Evolutionary conservation across 2,329 filamentous ascomycete species (phyloP).

Genomic region (Alternaria brassicae): DNA sequence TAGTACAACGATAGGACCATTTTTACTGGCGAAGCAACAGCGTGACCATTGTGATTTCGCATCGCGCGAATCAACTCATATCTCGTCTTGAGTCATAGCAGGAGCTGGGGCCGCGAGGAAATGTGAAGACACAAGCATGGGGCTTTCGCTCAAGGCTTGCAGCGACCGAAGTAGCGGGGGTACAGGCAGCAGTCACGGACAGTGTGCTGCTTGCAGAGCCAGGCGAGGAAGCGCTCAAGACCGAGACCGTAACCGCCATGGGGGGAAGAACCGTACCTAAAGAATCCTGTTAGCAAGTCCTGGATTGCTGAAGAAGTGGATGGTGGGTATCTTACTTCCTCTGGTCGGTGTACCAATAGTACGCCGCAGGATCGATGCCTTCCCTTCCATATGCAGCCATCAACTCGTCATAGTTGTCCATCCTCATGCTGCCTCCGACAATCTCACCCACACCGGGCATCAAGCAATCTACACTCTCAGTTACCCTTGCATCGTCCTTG

Average conservation of each 20-base stretch:
- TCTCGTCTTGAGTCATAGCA: slow-evolving; percentile 3
- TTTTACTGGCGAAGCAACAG: not conserved
- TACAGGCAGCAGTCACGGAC: slow-evolving; percentile 76
- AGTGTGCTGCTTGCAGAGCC: slow-evolving; percentile 71
- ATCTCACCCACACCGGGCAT: slow-evolving; percentile 98
- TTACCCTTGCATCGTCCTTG: slow-evolving; percentile 77
- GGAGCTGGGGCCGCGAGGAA: no score
- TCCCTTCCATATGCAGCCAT: slow-evolving; percentile 87
- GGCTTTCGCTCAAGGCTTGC: slow-evolving; percentile 67
- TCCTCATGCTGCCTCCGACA: slow-evolving; percentile 95
- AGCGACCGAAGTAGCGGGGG: slow-evolving; percentile 80
- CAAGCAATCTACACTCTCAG: slow-evolving; percentile 85
- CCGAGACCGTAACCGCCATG: slow-evolving; percentile 95
- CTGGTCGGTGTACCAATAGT: slow-evolving; percentile 99
- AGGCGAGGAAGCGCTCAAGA: slow-evolving; percentile 79
- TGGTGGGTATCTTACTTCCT: slow-evolving; percentile 72
- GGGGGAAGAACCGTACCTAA: slow-evolving; percentile 85
- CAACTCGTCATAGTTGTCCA: slow-evolving; percentile 84
- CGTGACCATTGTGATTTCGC: not conserved
- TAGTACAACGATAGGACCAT: slow-evolving; percentile 7
- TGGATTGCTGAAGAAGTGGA: not conserved
- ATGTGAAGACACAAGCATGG: not conserved
- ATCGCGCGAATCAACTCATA: slow-evolving; percentile 7
- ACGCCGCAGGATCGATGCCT: slow-evolving; percentile 81
- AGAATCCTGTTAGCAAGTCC: slow-evolving; percentile 23